phyloP scores from a whole-genome alignment of 1,284 basidiomycete species.

The Malassezia restricta region DNA sequence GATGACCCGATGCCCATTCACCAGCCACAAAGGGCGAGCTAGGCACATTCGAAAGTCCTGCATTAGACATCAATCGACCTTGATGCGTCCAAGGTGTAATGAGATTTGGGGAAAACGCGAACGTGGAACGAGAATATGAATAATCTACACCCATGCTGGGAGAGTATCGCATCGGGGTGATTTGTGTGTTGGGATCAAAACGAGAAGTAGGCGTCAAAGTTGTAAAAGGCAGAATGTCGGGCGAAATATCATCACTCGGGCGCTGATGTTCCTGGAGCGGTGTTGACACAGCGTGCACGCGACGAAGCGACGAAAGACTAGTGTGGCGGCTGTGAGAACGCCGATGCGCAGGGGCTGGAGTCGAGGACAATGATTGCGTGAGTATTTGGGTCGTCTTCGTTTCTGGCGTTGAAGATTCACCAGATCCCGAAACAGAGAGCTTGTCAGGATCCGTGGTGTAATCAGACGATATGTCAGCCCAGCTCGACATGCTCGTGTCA shows the following conservation, averaged over 20 bases:
- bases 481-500: conserved; percentile 8
- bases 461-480: conserved; percentile 7
- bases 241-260: background rate
- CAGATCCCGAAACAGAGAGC: too few species aligned
- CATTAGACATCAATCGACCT: conserved; percentile 10
- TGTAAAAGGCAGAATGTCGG: background rate
- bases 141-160: background rate
- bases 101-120: conserved; percentile 11
- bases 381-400: too few species aligned
- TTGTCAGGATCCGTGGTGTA: too few species aligned
- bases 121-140: background rate
- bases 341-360: conserved; percentile 10
- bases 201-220: conserved; percentile 12
- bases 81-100: conserved; percentile 16
- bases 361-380: background rate
- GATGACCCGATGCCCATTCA: background rate
- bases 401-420: too few species aligned
- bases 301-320: background rate
- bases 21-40: conserved; percentile 11
- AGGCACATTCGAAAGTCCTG: conserved; percentile 5
- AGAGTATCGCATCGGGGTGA: conserved; percentile 17
- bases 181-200: conserved; percentile 8
- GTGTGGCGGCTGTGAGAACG: conserved; percentile 27
- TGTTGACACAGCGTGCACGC: conserved; percentile 4
- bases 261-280: background rate